Evolutionary conservation across 192 early-diverging fungal genomes (phyloP).

Genomic region (Glomus cerebriforme): DNA sequence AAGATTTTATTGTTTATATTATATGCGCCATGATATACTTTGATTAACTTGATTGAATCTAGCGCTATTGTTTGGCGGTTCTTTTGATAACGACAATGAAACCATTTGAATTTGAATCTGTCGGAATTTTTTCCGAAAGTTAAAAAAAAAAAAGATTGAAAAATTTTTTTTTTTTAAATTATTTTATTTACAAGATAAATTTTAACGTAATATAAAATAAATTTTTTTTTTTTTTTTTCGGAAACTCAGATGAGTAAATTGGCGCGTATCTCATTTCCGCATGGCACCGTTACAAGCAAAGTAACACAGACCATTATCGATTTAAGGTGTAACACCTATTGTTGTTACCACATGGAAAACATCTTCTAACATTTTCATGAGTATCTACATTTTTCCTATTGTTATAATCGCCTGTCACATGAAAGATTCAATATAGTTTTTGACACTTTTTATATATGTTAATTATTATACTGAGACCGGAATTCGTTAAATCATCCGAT

Average conservation of each 20-base stretch:
- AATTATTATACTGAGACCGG: not conserved
- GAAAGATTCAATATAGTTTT: not conserved
- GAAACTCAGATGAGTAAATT: too few species aligned
- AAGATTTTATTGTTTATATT: not conserved
- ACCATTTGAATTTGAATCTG: not conserved
- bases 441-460: not conserved
- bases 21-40: not conserved
- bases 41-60: not conserved
- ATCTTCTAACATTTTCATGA: not conserved
- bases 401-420: not conserved
- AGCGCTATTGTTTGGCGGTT: not conserved
- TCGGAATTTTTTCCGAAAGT: too few species aligned
- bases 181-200: too few species aligned
- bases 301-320: not conserved
- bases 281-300: not conserved
- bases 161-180: too few species aligned
- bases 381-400: not conserved
- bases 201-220: too few species aligned
- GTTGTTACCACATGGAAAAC: conserved; percentile 3
- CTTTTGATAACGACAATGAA: not conserved
- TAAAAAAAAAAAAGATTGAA: too few species aligned
- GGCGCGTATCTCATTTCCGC: too few species aligned
- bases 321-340: not conserved
- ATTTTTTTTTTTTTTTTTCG: too few species aligned
- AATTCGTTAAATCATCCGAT: not conserved